A percentile compares a stretch with the other conserved stretches of the same genome.
phyloP scores from a whole-genome alignment of 352 stramenopile genomes.

The Globisporangium acanthophoron region DNA sequence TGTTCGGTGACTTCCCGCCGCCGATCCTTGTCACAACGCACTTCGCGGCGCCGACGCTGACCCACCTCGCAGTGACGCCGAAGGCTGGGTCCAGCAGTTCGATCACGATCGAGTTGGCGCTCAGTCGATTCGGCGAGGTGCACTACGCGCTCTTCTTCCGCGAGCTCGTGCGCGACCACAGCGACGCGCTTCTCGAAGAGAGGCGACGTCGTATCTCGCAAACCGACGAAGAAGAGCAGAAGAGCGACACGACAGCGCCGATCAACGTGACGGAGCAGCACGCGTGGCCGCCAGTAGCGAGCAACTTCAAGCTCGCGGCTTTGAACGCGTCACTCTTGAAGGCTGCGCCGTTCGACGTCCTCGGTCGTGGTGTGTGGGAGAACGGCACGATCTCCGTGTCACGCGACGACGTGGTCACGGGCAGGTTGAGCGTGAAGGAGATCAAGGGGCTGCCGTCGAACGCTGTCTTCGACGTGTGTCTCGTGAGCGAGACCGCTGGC shows the following conservation, averaged over 20 bases:
- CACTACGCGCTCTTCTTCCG: conserved; percentile 77
- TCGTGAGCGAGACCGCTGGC: conserved; percentile 62
- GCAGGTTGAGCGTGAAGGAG: conserved; percentile 43
- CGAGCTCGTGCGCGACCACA: conserved; percentile 34
- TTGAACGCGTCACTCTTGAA: conserved; percentile 54
- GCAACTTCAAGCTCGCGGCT: conserved; percentile 30
- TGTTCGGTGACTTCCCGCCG: conserved; percentile 70
- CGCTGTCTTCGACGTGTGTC: conserved; percentile 66
- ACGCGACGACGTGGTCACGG: conserved; percentile 53
- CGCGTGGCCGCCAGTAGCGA: conserved; percentile 45
- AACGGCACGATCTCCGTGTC: conserved; percentile 74
- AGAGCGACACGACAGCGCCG: neutral
- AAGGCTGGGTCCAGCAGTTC: conserved; percentile 35
- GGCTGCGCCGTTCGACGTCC: conserved; percentile 37
- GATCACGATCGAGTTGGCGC: conserved; percentile 44
- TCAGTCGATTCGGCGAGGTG: conserved; percentile 60
- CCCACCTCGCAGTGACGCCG: conserved; percentile 30
- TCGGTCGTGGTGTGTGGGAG: conserved; percentile 59
- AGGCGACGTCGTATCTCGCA: neutral
- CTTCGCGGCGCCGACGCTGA: conserved; percentile 33
- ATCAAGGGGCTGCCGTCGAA: conserved; percentile 61
- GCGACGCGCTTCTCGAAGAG: conserved; percentile 11
- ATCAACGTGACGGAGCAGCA: conserved; percentile 15
- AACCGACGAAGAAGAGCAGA: conserved; percentile 10
- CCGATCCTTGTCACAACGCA: conserved; percentile 68